Percentiles rank a stretch among this genome's conserved stretches.
Conservation (phyloP, 768 basidiomycete species). For the Trametes gibbosa region DNA sequence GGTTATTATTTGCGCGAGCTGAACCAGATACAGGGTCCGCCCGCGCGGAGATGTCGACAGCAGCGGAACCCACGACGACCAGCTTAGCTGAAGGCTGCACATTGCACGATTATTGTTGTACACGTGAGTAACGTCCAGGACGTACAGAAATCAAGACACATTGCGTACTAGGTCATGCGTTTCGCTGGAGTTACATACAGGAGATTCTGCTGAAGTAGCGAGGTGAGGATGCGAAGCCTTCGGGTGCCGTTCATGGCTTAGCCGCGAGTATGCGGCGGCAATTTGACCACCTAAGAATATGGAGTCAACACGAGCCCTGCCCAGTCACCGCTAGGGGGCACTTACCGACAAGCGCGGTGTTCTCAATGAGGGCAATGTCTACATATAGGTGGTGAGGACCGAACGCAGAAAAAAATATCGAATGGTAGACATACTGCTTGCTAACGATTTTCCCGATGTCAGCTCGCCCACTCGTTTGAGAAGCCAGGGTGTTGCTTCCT, state of each 20-base stretch:
- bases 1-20: conserved; percentile 34
- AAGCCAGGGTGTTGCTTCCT: conserved; percentile 95
- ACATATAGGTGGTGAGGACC: neutral
- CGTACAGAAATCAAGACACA: too few species aligned
- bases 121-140: neutral
- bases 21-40: conserved; percentile 31
- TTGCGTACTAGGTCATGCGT: neutral
- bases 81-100: conserved; percentile 42
- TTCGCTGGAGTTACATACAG: neutral
- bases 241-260: conserved; percentile 28
- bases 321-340: neutral
- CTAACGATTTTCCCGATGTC: conserved; percentile 70
- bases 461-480: conserved; percentile 79
- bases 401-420: neutral
- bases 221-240: conserved; percentile 2
- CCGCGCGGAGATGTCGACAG: conserved; percentile 80
- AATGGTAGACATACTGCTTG: conserved; percentile 51
- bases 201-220: neutral
- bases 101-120: neutral
- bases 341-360: conserved; percentile 81
- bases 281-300: conserved; percentile 63
- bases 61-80: conserved; percentile 81
- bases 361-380: conserved; percentile 88
- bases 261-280: conserved; percentile 68
- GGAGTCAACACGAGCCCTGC: neutral